These are phyloP conservation scores for Pseudonectria foliicola DNA, from an alignment of 2,329 filamentous ascomycete genomes.

Conservation along the genomic window DNA sequence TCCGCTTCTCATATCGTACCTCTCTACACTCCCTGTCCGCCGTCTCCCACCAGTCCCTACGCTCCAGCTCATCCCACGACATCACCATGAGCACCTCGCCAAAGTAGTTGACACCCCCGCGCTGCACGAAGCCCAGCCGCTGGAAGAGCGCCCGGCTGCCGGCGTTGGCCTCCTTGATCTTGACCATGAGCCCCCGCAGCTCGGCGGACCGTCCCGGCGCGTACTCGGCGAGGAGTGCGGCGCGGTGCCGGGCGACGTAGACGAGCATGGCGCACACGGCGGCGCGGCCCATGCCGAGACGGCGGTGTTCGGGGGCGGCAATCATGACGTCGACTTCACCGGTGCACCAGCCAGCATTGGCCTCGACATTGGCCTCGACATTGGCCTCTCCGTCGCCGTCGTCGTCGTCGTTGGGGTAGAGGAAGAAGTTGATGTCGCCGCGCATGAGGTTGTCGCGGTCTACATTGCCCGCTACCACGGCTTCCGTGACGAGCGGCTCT, in stretches of 20 bases:
- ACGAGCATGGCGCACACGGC: slow-evolving; percentile 61
- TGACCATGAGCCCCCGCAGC: slow-evolving; percentile 41
- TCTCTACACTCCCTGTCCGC: slow-evolving; percentile 15
- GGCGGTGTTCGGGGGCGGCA: slow-evolving; percentile 49
- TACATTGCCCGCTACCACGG: slow-evolving; percentile 30
- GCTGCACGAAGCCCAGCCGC: slow-evolving; percentile 43
- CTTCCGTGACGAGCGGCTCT: not conserved
- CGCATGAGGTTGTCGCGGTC: slow-evolving; percentile 56
- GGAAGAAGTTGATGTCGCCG: slow-evolving; percentile 76
- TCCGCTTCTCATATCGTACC: slow-evolving; percentile 13
- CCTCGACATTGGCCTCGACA: slow-evolving; percentile 4
- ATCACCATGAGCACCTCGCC: slow-evolving; percentile 49
- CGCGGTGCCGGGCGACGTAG: slow-evolving; percentile 54
- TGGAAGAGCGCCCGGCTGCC: slow-evolving; percentile 45
- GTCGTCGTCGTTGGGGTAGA: slow-evolving; percentile 53
- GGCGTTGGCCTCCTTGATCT: slow-evolving; percentile 50
- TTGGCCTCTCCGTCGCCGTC: slow-evolving; percentile 30
- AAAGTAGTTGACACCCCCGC: slow-evolving; percentile 52
- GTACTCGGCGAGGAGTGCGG: slow-evolving; percentile 45
- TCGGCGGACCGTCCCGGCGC: slow-evolving; percentile 10
- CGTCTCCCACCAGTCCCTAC: slow-evolving; percentile 17
- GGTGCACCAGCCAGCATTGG: slow-evolving; percentile 28
- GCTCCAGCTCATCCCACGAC: slow-evolving; percentile 20
- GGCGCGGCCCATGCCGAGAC: slow-evolving; percentile 57
- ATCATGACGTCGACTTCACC: slow-evolving; percentile 89